Evolutionary conservation across 73 alveolate genomes (phyloP).

Genomic region (Loxodes magnus): DNA sequence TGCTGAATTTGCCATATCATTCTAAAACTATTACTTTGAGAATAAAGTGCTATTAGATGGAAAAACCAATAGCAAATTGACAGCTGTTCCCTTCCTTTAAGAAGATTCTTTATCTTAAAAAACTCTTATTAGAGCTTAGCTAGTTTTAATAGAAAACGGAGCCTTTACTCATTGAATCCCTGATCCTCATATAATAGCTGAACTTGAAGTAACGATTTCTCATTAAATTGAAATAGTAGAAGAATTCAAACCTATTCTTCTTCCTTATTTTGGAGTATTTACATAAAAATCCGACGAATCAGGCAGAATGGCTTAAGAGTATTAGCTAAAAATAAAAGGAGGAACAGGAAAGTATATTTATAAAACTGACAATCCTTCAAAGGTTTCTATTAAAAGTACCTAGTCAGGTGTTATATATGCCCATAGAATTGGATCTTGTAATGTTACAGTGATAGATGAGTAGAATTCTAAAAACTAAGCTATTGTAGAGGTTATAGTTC

Average conservation of each 20-base stretch:
- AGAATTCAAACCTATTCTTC: conserved; percentile 35
- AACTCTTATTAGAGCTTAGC: conserved; percentile 11
- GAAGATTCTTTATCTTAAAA: conserved; percentile 1
- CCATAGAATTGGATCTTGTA: conserved; percentile 28
- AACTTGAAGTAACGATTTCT: conserved; percentile 28
- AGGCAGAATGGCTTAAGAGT: conserved; percentile 10
- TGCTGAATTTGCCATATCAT: not conserved
- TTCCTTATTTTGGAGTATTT: conserved; percentile 27
- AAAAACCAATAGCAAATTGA: not conserved
- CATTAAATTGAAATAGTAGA: conserved; percentile 32
- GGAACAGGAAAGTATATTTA: conserved; percentile 44
- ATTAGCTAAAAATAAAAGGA: conserved; percentile 38
- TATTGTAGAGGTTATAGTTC: conserved; percentile 25
- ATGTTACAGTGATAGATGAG: conserved; percentile 23
- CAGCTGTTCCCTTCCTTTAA: not conserved
- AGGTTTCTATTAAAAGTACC: conserved; percentile 19
- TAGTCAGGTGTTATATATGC: conserved; percentile 29
- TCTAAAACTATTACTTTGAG: not conserved
- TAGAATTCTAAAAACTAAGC: conserved; percentile 23
- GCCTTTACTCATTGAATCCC: not conserved
- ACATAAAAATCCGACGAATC: conserved; percentile 17
- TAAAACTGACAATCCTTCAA: conserved; percentile 17
- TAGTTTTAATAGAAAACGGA: not conserved
- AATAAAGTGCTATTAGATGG: not conserved
- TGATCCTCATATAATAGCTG: conserved; percentile 10